Base-by-base conservation (phyloP, 495 filamentous ascomycete species). In the Rhizodiscina lignyota region DNA sequence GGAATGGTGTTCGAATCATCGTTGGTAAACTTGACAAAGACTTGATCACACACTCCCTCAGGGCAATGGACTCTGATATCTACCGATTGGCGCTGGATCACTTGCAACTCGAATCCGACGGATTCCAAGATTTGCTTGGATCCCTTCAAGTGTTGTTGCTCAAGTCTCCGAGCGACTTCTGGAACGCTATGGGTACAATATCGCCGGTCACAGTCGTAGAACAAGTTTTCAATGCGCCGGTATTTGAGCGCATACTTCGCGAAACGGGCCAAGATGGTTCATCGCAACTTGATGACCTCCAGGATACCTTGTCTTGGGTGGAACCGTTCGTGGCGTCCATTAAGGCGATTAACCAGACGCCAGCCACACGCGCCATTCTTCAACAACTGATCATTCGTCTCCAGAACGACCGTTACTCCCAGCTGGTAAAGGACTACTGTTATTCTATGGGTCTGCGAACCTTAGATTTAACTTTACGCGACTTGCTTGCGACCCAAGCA, bases 161-260 rank as follows among this genome's bases (percentile, higher is more conserved):
- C 37, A 79, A 79, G 38, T 77, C 81, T 0, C 67, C 80, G 0
- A 67, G 64, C 29, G 77, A 79, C 37, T 91, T 92, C 45, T 93
- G 85, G 85, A 75, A 77, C 42, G 79, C 83, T 1, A 79, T 83
- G 61, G 78, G 79, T 21, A 65, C 77, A 12, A 79, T 84, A 30
- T 77, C 78, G 1, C 76, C 82, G 4, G 70, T 73, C 21, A 63
- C 71, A 19, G 63, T 92, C 27, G 69, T 79, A 32, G 81, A 91
- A 41, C 70, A 78, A 34, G 70, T 89, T 31, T 77, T 87, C 49
- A 68, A 68, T 34, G 83, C 74, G 43, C 68, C 72, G 13, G 70
- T 73, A 22, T 77, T 83, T 41, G 63, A 69, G 28, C 52, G 60
- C 13, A 63, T 78, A 15, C 59, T 89, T 5, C 50, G 63, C 40